phyloP scores from a whole-genome alignment of 306 rosid species.

The Citrullus amarus region DNA sequence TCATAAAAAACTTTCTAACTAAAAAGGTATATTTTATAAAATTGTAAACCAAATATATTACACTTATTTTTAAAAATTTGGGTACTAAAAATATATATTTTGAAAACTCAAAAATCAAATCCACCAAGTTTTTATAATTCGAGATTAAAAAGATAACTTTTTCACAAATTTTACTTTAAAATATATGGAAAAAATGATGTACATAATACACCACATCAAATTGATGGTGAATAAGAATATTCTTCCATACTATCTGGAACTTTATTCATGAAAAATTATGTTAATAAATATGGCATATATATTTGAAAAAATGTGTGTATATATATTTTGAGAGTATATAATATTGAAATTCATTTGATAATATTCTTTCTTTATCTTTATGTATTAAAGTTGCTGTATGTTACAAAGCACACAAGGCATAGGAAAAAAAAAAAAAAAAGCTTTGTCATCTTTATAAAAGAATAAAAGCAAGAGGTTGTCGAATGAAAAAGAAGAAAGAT shows the following conservation, averaged over 20 bases:
- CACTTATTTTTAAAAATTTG: too few relatives aligned
- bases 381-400: neutral
- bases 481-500: neutral
- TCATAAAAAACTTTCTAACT: too few relatives aligned
- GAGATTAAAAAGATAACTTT: too few relatives aligned
- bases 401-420: neutral
- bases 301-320: too few relatives aligned
- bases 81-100: too few relatives aligned
- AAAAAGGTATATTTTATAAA: too few relatives aligned
- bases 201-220: neutral
- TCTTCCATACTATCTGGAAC: neutral
- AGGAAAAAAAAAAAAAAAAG: neutral
- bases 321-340: too few relatives aligned
- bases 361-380: neutral
- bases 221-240: neutral
- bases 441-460: neutral
- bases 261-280: neutral
- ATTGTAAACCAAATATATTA: too few relatives aligned
- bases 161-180: neutral
- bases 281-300: too few relatives aligned
- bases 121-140: too few relatives aligned
- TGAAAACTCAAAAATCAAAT: too few relatives aligned
- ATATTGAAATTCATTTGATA: neutral
- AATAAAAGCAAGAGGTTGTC: neutral
- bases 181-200: too few relatives aligned